These are phyloP conservation scores for Sporisorium reilianum DNA, from an alignment of 1,284 basidiomycete genomes.

Conservation along the genomic window DNA sequence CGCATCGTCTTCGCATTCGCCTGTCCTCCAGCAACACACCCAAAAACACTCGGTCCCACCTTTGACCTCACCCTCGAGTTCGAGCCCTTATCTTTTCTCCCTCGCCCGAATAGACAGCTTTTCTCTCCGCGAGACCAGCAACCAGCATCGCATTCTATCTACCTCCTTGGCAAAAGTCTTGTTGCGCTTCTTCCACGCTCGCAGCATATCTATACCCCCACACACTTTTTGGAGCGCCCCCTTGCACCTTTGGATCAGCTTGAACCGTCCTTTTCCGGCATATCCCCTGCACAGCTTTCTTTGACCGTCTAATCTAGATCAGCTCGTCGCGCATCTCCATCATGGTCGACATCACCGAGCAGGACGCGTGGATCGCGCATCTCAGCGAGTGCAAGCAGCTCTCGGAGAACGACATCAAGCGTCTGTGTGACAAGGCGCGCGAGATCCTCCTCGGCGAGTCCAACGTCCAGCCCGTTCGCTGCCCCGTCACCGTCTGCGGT, in stretches of 20 bases:
- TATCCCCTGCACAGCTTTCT: not conserved
- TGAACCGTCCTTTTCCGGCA: not conserved
- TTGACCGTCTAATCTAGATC: not conserved
- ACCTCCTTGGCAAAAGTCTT: not conserved
- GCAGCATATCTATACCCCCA: not conserved
- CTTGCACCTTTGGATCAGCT: not conserved
- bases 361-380: conserved; percentile 86
- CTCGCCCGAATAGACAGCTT: conserved; percentile 2
- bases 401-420: conserved; percentile 94
- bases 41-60: not conserved
- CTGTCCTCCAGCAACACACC: not conserved
- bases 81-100: conserved; percentile 2
- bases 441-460: conserved; percentile 87
- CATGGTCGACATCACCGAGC: conserved; percentile 68
- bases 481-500: conserved; percentile 73
- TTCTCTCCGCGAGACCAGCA: not conserved
- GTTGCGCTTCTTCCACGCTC: not conserved
- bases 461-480: conserved; percentile 86
- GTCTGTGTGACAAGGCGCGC: conserved; percentile 97
- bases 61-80: not conserved
- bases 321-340: not conserved
- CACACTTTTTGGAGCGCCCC: conserved; percentile 1
- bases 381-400: conserved; percentile 98
- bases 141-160: not conserved
- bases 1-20: conserved; percentile 1